Conservation (phyloP, 2,329 filamentous ascomycete species). For the Paecilomyces niveus region DNA sequence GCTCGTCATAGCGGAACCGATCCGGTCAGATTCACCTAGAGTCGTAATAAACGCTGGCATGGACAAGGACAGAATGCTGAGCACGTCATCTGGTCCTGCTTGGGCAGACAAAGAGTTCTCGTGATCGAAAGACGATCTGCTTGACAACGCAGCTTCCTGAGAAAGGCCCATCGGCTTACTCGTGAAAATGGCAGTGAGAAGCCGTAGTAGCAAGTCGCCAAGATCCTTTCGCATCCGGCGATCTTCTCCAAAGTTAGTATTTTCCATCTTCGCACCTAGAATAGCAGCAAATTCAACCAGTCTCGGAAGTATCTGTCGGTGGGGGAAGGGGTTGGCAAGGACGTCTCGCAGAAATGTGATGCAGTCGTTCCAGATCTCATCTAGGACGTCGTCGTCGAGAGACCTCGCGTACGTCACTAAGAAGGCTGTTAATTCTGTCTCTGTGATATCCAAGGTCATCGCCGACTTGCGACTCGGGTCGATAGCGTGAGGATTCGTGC, state of each 20-base stretch:
- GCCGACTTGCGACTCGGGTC: constrained; percentile 78
- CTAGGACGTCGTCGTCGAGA: constrained; percentile 92
- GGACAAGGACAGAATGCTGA: constrained; percentile 70
- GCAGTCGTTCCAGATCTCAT: constrained; percentile 96
- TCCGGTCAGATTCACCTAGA: constrained; percentile 76
- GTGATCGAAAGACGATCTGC: constrained; percentile 34
- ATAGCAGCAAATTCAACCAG: constrained; percentile 84
- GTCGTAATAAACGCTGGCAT: constrained; percentile 76
- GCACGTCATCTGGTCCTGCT: constrained; percentile 63
- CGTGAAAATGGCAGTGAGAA: constrained; percentile 90
- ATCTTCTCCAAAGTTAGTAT: constrained; percentile 95
- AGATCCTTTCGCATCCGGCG: constrained; percentile 84
- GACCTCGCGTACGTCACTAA: constrained; percentile 83
- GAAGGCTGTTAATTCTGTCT: constrained; percentile 80
- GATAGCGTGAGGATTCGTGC: constrained; percentile 75
- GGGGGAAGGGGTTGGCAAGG: constrained; percentile 86
- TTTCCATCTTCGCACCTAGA: constrained; percentile 90
- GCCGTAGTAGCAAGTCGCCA: constrained; percentile 77
- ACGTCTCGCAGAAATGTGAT: constrained; percentile 85
- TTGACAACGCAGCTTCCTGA: constrained; percentile 45
- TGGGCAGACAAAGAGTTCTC: constrained; percentile 29
- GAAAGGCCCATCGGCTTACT: constrained; percentile 71
- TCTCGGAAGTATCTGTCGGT: constrained; percentile 80
- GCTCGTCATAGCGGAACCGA: constrained; percentile 66
- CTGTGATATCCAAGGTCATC: constrained; percentile 74